A percentile compares a stretch with the other conserved stretches of the same genome.
These are phyloP conservation scores for Nissolia schottii DNA, from an alignment of 306 rosid species.

Conservation along the genomic window DNA sequence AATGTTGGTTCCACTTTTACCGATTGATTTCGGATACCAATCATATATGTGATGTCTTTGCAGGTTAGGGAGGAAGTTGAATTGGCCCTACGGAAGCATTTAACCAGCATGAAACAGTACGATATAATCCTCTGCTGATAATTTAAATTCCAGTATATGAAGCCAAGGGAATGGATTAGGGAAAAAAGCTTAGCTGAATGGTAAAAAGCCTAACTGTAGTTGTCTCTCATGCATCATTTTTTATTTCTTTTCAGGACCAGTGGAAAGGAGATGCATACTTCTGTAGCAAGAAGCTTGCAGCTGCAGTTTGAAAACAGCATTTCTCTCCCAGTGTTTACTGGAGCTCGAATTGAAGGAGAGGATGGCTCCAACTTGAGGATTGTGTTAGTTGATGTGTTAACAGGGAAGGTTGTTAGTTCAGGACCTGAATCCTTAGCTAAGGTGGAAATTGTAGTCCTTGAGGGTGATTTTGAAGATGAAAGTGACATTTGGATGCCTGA, in stretches of 20 bases:
- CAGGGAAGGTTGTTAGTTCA: constrained; percentile 54
- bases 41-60: constrained; percentile 18
- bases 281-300: constrained; percentile 59
- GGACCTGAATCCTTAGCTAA: constrained; percentile 80
- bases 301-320: constrained; percentile 63
- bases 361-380: constrained; percentile 62
- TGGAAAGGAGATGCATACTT: constrained; percentile 50
- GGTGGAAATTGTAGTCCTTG: constrained; percentile 94
- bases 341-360: constrained; percentile 95
- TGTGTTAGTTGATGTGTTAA: constrained; percentile 56
- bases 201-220: constrained; percentile 9
- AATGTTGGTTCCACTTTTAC: constrained; percentile 10
- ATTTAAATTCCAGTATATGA: constrained; percentile 10
- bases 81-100: constrained; percentile 70
- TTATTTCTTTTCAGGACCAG: constrained; percentile 52
- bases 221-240: constrained; percentile 18
- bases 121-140: constrained; percentile 30
- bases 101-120: constrained; percentile 72
- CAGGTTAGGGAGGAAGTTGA: constrained; percentile 99
- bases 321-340: constrained; percentile 93
- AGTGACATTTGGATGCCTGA: constrained; percentile 69
- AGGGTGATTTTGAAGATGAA: constrained; percentile 98
- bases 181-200: neutral
- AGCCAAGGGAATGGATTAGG: constrained; percentile 13
- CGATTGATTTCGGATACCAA: constrained; percentile 7